These are phyloP conservation scores for Moesziomyces sp. DNA, from an alignment of 1,284 basidiomycete species.

Conservation along the genomic window DNA sequence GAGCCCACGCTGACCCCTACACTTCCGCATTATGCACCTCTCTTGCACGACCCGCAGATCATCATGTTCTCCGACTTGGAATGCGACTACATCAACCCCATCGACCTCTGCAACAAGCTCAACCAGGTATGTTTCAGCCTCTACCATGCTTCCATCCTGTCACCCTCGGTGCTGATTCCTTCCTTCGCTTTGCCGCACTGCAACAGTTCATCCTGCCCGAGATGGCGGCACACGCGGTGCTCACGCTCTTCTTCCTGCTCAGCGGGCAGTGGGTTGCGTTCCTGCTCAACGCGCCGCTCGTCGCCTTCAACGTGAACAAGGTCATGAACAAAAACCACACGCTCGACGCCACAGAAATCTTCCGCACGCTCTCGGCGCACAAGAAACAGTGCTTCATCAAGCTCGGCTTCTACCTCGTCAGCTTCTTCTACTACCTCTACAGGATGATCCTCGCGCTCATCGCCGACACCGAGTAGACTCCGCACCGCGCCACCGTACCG, in stretches of 20 bases:
- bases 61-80: slow-evolving; percentile 84
- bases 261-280: slow-evolving; percentile 88
- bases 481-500: no score
- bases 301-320: slow-evolving; percentile 95
- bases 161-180: neutral
- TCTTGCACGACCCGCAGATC: slow-evolving; percentile 74
- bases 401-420: slow-evolving; percentile 64
- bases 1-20: slow-evolving; percentile 5
- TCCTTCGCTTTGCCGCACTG: neutral
- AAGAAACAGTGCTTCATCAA: slow-evolving; percentile 85
- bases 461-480: slow-evolving; percentile 40
- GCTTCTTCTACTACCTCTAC: slow-evolving; percentile 68
- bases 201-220: slow-evolving; percentile 94
- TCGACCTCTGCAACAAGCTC: slow-evolving; percentile 99
- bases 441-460: slow-evolving; percentile 59
- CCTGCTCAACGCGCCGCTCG: slow-evolving; percentile 87
- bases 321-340: slow-evolving; percentile 94
- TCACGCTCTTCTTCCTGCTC: slow-evolving; percentile 79
- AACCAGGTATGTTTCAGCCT: slow-evolving; percentile 78
- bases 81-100: slow-evolving; percentile 95
- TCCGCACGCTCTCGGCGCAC: slow-evolving; percentile 90
- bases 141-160: neutral
- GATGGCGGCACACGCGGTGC: slow-evolving; percentile 88
- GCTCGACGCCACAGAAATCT: slow-evolving; percentile 99
- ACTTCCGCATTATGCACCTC: neutral